Conservation (phyloP, 1,284 basidiomycete genomes). For the Pseudozyma tsukubaensis region DNA sequence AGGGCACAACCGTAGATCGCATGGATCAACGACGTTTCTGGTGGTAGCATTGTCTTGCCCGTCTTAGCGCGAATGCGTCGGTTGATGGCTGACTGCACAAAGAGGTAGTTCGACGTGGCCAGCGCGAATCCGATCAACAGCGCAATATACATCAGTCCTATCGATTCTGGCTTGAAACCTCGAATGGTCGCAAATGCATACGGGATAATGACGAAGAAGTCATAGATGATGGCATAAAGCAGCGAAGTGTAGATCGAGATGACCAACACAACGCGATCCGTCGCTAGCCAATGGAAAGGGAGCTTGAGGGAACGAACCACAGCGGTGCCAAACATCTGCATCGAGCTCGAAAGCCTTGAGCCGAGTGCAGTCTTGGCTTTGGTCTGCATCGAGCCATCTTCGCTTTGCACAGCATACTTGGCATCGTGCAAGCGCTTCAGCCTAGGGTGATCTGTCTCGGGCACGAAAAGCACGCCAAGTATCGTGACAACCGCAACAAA, state of each 20-base stretch:
- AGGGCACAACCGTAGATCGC: constrained; percentile 39
- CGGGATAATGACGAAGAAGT: constrained; percentile 50
- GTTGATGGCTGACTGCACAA: constrained; percentile 34
- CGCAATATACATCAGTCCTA: constrained; percentile 42
- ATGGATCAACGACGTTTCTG: constrained; percentile 36
- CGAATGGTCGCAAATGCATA: constrained; percentile 42
- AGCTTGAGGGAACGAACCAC: constrained; percentile 22
- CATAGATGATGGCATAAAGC: constrained; percentile 50
- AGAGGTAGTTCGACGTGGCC: constrained; percentile 21
- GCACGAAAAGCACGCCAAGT: constrained; percentile 37
- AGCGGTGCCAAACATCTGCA: constrained; percentile 8
- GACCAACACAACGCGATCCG: constrained; percentile 45
- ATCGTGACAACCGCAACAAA: constrained; percentile 39
- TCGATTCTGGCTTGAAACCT: constrained; percentile 31
- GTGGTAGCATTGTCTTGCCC: constrained; percentile 24
- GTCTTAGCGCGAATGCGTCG: constrained; percentile 25
- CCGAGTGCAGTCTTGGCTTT: constrained; percentile 1
- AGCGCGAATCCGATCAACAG: constrained; percentile 44
- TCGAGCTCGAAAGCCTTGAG: constrained; percentile 1
- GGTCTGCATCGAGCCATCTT: neutral
- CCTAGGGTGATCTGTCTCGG: constrained; percentile 44
- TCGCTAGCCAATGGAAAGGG: constrained; percentile 36
- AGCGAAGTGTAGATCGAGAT: constrained; percentile 45
- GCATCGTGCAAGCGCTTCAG: constrained; percentile 31
- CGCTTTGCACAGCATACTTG: constrained; percentile 9